Conservation (phyloP, 1,284 basidiomycete genomes). For the Pseudozyma tsukubaensis region DNA sequence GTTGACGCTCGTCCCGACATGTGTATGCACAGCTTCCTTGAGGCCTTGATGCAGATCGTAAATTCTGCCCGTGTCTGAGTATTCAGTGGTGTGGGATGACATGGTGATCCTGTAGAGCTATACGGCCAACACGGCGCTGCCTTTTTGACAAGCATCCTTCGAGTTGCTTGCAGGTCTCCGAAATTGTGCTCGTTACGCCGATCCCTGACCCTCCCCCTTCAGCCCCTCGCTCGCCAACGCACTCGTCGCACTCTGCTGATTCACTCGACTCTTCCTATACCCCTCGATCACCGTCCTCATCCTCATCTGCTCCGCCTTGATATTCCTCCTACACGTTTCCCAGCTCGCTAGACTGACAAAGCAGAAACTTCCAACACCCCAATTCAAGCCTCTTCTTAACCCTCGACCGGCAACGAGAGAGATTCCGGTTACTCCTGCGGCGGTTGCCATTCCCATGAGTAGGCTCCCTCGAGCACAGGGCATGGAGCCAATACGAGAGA, state of each 20-base stretch:
- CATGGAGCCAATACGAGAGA: constrained; percentile 31
- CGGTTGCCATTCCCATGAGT: constrained; percentile 53
- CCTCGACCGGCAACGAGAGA: constrained; percentile 47
- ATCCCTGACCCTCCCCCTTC: neutral
- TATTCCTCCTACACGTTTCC: constrained; percentile 48
- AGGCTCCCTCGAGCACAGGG: constrained; percentile 47
- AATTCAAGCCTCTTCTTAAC: constrained; percentile 46
- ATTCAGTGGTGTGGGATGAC: too few relatives aligned
- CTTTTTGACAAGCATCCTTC: too few relatives aligned
- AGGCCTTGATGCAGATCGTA: too few relatives aligned
- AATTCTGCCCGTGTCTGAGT: too few relatives aligned
- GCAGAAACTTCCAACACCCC: constrained; percentile 55
- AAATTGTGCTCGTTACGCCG: too few relatives aligned
- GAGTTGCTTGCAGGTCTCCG: too few relatives aligned
- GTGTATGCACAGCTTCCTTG: too few relatives aligned
- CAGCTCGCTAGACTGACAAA: constrained; percentile 42
- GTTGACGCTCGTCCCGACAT: too few relatives aligned
- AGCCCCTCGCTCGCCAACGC: neutral
- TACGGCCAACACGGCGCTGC: too few relatives aligned
- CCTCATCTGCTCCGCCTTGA: constrained; percentile 43
- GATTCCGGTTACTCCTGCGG: constrained; percentile 49
- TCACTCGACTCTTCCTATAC: constrained; percentile 21
- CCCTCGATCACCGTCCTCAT: constrained; percentile 52
- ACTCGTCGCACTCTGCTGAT: constrained; percentile 9
- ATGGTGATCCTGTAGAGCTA: too few relatives aligned